phyloP scores from a whole-genome alignment of 148 eudicot species.

The Silene uniflora region DNA sequence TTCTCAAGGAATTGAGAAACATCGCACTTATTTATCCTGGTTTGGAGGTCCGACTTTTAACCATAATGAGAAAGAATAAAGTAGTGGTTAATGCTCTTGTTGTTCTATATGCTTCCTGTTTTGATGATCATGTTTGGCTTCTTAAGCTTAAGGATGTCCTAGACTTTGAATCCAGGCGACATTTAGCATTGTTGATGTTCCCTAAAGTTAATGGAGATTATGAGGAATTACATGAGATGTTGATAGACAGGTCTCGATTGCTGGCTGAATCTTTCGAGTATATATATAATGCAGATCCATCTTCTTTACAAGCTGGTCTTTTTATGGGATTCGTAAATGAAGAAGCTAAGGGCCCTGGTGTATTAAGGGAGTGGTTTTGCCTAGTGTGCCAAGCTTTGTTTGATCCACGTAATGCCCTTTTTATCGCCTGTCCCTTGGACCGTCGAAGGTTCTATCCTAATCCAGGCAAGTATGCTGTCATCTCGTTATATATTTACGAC shows the following conservation, averaged over 20 bases:
- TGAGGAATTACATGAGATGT: slow-evolving; percentile 84
- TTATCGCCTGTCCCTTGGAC: slow-evolving; percentile 72
- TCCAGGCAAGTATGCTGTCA: slow-evolving; percentile 45
- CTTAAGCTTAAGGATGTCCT: slow-evolving; percentile 54
- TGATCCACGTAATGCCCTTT: slow-evolving; percentile 80
- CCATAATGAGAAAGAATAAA: slow-evolving; percentile 42
- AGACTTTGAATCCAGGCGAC: slow-evolving; percentile 82
- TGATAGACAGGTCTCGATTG: slow-evolving; percentile 74
- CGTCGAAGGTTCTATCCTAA: slow-evolving; percentile 90
- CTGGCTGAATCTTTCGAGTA: slow-evolving; percentile 84
- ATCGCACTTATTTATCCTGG: slow-evolving; percentile 42
- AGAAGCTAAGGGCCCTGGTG: slow-evolving; percentile 95
- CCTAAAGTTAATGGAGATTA: slow-evolving; percentile 68
- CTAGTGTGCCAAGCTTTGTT: slow-evolving; percentile 79
- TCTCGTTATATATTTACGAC: background rate
- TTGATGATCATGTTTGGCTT: slow-evolving; percentile 68
- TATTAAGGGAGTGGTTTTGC: slow-evolving; percentile 88
- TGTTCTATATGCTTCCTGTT: slow-evolving; percentile 47
- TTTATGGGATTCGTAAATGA: slow-evolving; percentile 89
- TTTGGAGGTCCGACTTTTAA: slow-evolving; percentile 48
- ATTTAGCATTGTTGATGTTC: slow-evolving; percentile 72
- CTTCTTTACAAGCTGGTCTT: slow-evolving; percentile 56
- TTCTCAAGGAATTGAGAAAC: slow-evolving; percentile 57
- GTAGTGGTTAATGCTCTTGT: slow-evolving; percentile 43
- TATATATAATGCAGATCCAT: slow-evolving; percentile 48